phyloP scores from a whole-genome alignment of 179 eudicot genomes.

The Beta corolliflora region DNA sequence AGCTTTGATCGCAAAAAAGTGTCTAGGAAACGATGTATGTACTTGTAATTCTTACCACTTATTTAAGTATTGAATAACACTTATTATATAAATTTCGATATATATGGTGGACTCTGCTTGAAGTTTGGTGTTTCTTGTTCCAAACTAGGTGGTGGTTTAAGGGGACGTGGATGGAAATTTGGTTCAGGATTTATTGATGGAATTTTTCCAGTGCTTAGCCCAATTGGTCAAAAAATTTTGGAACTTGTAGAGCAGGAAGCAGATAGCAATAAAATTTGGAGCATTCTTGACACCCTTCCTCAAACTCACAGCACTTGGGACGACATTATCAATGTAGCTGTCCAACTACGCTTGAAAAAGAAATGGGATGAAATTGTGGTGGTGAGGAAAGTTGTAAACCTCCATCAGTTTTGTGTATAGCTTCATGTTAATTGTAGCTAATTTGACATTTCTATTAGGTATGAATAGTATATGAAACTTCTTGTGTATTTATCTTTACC shows the following conservation, averaged over 20 bases:
- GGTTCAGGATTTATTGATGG: constrained; percentile 95
- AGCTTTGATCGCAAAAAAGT: constrained; percentile 65
- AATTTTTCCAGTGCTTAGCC: constrained; percentile 81
- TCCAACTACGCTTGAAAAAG: constrained; percentile 75
- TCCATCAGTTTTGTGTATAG: neutral
- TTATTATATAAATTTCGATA: neutral
- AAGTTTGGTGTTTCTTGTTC: neutral
- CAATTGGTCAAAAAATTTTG: constrained; percentile 58
- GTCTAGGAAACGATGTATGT: constrained; percentile 77
- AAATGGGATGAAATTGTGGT: constrained; percentile 65
- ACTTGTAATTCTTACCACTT: neutral
- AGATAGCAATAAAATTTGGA: constrained; percentile 55
- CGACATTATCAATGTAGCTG: constrained; percentile 64
- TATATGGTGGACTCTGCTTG: neutral
- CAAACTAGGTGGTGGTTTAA: constrained; percentile 67
- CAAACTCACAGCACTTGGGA: constrained; percentile 75
- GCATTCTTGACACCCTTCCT: constrained; percentile 63
- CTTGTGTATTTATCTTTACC: neutral
- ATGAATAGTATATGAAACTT: neutral
- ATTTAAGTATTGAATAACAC: neutral
- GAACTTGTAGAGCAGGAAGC: constrained; percentile 57
- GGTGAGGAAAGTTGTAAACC: constrained; percentile 39
- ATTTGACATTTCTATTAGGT: neutral
- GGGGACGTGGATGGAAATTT: constrained; percentile 88
- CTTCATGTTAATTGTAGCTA: neutral